Percentiles rank a stretch among this genome's conserved stretches.
Evolutionary conservation across 75 land plant genomes (phyloP).

Genomic region (Sequoiadendron giganteum): DNA sequence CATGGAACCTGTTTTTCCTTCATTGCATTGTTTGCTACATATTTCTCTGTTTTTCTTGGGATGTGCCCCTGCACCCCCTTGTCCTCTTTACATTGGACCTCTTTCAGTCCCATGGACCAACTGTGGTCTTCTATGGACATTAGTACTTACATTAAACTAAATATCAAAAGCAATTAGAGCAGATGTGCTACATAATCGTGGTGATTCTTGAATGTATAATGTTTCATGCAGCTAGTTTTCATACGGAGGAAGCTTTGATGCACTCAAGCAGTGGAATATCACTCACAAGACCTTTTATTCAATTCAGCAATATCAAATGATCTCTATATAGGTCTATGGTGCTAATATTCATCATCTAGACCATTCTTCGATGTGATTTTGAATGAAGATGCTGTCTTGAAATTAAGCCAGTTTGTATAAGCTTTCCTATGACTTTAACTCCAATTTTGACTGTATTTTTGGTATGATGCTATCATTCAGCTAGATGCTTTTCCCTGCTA

Average conservation of each 20-base stretch:
- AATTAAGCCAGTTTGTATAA: background rate
- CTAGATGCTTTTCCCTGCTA: background rate
- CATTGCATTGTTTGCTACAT: no score
- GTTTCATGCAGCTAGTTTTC: background rate
- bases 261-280: background rate
- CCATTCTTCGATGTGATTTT: background rate
- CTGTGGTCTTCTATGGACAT: no score
- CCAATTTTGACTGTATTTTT: background rate
- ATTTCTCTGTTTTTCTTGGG: no score
- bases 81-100: no score
- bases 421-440: background rate
- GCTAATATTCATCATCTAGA: background rate
- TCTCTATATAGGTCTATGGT: background rate
- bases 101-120: no score
- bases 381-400: background rate
- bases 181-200: background rate
- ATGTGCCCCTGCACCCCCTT: no score
- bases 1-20: no score
- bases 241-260: background rate
- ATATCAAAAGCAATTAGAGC: background rate
- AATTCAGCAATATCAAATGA: background rate
- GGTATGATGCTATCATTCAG: background rate
- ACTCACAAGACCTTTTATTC: background rate
- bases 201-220: no score
- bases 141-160: no score